These are phyloP conservation scores for Rhizopus microsporus DNA, from an alignment of 371 early-diverging fungal genomes.

Conservation along the genomic window DNA sequence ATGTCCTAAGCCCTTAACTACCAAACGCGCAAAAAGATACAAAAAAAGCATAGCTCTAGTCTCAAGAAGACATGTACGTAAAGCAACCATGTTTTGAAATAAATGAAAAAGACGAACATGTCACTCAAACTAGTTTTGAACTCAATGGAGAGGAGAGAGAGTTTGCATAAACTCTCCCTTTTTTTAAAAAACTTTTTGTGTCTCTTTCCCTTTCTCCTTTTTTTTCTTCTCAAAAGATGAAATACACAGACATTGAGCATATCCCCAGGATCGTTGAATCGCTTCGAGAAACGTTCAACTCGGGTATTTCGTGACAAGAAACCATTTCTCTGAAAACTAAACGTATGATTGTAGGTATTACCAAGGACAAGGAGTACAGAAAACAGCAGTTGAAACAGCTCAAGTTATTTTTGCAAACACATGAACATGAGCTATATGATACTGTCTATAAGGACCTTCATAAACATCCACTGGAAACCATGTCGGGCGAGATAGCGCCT, in stretches of 20 bases:
- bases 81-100: too few relatives aligned
- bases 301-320: constrained; percentile 20
- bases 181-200: neutral
- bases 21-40: too few relatives aligned
- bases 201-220: neutral
- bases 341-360: constrained; percentile 30
- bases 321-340: neutral
- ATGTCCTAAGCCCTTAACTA: too few relatives aligned
- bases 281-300: constrained; percentile 48
- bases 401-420: constrained; percentile 60
- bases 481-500: constrained; percentile 61
- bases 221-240: neutral
- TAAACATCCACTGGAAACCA: constrained; percentile 54
- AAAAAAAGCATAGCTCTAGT: too few relatives aligned
- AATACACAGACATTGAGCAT: constrained; percentile 24
- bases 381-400: constrained; percentile 68
- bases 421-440: constrained; percentile 55
- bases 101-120: too few relatives aligned
- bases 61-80: too few relatives aligned
- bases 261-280: constrained; percentile 44
- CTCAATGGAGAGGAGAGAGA: too few relatives aligned
- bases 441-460: constrained; percentile 69
- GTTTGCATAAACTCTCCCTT: neutral
- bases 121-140: too few relatives aligned
- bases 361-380: constrained; percentile 53